Percentiles rank a stretch among this genome's conserved stretches.
Conservation (phyloP, 257 asterid species). For the Gentiana dahurica region DNA sequence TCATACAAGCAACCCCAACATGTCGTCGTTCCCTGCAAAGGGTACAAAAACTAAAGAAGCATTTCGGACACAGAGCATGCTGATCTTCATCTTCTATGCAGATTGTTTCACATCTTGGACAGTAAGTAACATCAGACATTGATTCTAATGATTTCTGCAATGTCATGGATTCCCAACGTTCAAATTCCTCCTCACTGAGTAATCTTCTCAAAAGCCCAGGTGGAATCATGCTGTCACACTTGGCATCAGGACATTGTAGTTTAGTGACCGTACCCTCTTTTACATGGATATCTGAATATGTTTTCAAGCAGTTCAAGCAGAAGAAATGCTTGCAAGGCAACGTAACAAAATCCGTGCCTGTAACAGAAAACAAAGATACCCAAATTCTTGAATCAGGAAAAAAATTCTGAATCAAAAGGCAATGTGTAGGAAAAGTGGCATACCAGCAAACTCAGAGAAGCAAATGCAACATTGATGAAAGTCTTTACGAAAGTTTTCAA, state of each 20-base stretch:
- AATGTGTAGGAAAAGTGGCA: background rate
- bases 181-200: conserved; percentile 61
- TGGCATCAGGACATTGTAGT: conserved; percentile 65
- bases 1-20: conserved; percentile 71
- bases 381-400: too few species aligned
- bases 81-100: conserved; percentile 76
- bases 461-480: conserved; percentile 80
- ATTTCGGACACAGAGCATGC: conserved; percentile 80
- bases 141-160: conserved; percentile 72
- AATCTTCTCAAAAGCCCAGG: conserved; percentile 68
- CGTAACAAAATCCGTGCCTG: conserved; percentile 73
- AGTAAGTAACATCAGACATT: conserved; percentile 77
- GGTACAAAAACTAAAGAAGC: conserved; percentile 82
- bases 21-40: conserved; percentile 75
- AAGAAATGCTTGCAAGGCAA: conserved; percentile 83
- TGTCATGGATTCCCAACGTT: conserved; percentile 67
- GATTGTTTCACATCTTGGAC: conserved; percentile 92
- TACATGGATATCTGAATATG: conserved; percentile 55
- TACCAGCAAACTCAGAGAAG: conserved; percentile 67
- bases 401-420: too few species aligned
- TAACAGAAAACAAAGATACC: background rate
- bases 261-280: conserved; percentile 70
- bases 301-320: conserved; percentile 70
- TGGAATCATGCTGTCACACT: conserved; percentile 84
- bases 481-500: conserved; percentile 53